Percentiles rank a stretch among this genome's conserved stretches.
These are phyloP conservation scores for Colletotrichum filicis DNA, from an alignment of 2,329 filamentous ascomycete genomes.

Conservation along the genomic window DNA sequence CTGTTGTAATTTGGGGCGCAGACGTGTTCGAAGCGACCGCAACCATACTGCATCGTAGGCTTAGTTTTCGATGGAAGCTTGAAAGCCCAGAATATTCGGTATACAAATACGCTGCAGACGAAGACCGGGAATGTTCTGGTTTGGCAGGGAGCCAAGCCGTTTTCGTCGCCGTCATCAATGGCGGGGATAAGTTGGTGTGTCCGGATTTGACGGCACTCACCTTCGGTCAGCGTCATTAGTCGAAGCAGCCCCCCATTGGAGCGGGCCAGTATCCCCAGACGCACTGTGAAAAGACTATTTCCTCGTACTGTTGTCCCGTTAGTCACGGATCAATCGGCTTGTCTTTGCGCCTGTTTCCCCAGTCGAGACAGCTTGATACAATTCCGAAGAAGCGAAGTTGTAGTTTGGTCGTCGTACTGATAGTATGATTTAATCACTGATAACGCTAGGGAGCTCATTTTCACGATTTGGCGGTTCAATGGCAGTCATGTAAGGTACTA, in stretches of 20 bases:
- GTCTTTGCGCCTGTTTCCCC: not conserved
- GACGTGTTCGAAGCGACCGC: not conserved
- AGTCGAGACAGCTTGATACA: not conserved
- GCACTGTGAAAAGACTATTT: constrained; percentile 27
- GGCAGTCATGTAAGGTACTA: too few species aligned
- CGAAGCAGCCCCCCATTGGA: constrained; percentile 11
- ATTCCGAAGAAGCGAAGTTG: not conserved
- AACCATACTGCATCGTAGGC: not conserved
- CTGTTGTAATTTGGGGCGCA: not conserved
- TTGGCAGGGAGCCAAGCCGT: constrained; percentile 5
- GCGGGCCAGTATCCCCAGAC: constrained; percentile 15
- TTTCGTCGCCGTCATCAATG: constrained; percentile 28
- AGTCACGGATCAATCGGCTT: constrained; percentile 25
- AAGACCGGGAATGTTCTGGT: not conserved
- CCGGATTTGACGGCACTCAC: constrained; percentile 29
- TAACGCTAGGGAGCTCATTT: not conserved
- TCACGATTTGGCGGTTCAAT: not conserved
- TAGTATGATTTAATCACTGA: not conserved
- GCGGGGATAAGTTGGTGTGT: constrained; percentile 22
- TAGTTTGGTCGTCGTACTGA: not conserved
- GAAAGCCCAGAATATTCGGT: not conserved
- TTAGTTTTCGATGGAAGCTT: constrained; percentile 1
- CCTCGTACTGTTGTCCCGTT: constrained; percentile 23
- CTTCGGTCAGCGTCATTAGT: constrained; percentile 30
- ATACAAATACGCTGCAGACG: not conserved